A percentile compares a stretch with the other conserved stretches of the same genome.
Evolutionary conservation across 306 rosid species (phyloP).

Genomic region (Fragaria nilgerrensis): DNA sequence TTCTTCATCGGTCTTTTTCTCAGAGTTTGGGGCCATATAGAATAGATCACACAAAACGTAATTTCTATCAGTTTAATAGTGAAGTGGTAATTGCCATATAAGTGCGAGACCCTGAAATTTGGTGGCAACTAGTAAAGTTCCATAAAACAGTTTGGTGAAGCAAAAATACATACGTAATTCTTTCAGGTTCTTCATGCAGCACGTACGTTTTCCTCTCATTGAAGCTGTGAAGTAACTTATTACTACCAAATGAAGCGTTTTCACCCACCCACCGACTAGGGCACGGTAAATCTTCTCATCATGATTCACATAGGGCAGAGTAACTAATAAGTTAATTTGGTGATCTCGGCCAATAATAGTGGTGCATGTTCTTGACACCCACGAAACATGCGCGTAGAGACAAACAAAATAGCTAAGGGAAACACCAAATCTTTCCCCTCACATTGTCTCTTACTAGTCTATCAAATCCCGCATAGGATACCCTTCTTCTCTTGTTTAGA

Average conservation of each 20-base stretch:
- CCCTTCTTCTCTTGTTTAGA: not conserved
- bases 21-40: not conserved
- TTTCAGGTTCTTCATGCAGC: too few species aligned
- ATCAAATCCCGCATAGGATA: constrained; percentile 6
- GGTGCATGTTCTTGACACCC: not conserved
- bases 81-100: too few species aligned
- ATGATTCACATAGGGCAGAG: not conserved
- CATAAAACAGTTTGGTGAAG: too few species aligned
- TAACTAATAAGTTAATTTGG: not conserved
- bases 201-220: not conserved
- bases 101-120: too few species aligned
- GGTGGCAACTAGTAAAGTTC: too few species aligned
- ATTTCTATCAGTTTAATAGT: not conserved
- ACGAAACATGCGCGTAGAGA: constrained; percentile 1
- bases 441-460: not conserved
- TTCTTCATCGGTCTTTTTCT: not conserved
- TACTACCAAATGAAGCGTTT: not conserved
- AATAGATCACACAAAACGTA: not conserved
- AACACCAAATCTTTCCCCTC: not conserved
- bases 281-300: not conserved
- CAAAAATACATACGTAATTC: too few species aligned
- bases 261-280: not conserved
- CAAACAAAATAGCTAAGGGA: not conserved
- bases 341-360: not conserved
- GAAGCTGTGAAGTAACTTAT: not conserved